phyloP scores from a whole-genome alignment of 1,284 basidiomycete species.

The Filobasidium uniguttulatum region DNA sequence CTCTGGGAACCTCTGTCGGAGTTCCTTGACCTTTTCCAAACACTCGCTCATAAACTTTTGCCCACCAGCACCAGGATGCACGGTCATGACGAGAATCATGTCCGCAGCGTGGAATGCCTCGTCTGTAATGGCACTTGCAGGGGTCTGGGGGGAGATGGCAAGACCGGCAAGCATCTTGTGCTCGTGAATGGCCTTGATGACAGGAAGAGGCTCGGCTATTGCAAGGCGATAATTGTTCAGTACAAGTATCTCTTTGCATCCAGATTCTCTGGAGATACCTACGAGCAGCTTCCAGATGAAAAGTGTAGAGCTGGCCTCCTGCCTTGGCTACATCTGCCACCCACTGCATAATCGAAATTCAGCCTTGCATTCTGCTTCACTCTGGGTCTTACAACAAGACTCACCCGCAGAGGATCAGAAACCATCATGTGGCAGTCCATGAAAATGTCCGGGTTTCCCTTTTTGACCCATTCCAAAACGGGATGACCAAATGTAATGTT shows the following conservation, averaged over 20 bases:
- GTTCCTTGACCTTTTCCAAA: constrained; percentile 63
- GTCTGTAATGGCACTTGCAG: constrained; percentile 68
- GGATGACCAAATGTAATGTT: constrained; percentile 96
- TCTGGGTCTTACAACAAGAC: constrained; percentile 10
- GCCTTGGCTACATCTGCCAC: constrained; percentile 90
- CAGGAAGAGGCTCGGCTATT: constrained; percentile 53
- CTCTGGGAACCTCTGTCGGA: constrained; percentile 70
- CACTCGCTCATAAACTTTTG: constrained; percentile 94
- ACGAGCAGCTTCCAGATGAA: constrained; percentile 94
- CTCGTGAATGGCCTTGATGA: constrained; percentile 60
- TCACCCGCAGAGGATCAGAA: constrained; percentile 72
- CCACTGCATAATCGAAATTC: constrained; percentile 51
- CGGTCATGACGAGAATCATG: constrained; percentile 96
- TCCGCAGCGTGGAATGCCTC: constrained; percentile 65
- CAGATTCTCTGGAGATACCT: constrained; percentile 26
- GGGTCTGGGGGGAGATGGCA: constrained; percentile 87
- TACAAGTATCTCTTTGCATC: neutral
- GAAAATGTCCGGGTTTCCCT: constrained; percentile 83
- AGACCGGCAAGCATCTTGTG: constrained; percentile 73
- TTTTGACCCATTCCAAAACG: constrained; percentile 72
- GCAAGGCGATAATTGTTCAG: constrained; percentile 6
- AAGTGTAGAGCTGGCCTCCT: constrained; percentile 88
- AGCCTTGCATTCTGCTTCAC: neutral
- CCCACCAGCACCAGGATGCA: constrained; percentile 82
- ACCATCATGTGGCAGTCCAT: constrained; percentile 99